Base-by-base conservation (phyloP, 148 eudicot species). In the Rhododendron williamsianum region DNA sequence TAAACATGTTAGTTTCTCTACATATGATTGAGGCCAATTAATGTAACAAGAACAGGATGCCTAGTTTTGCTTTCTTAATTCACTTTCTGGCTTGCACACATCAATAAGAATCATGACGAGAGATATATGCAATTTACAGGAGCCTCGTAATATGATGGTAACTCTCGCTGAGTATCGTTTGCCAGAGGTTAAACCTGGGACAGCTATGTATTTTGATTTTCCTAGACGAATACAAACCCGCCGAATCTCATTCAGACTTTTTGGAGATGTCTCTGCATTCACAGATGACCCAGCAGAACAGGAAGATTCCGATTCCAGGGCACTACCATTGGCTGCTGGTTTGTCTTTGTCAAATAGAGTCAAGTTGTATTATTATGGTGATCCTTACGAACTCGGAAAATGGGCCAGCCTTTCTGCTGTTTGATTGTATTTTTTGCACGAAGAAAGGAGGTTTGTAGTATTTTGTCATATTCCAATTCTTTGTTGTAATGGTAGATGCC, bases 371-470 rank as follows among this genome's bases (percentile, higher is more conserved):
- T 91, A 97, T 85, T 95, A 95, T 81, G 99, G 93, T 45, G 97
- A 97, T 83, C 98, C 99, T 0, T 95, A 92, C 81, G 99, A 96
- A 84, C 93, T 92, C 3, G 98, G 98, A 16, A 96, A 95, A 90
- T 96, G 99, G 99, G 99, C 96, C 81, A 88, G 88, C 83, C 93
- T 91, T 87, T 91, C 92, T 6, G 92, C 93, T 36, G 82, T 93
- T 56, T 93, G 84, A 92, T 86, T 21, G 84, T 82, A 30, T 86
- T 85, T 82, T 84, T 81, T 83, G 84, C 90, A 30, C 6, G 36
- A 63, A 65, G 58, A 56, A 81, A 33, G 38, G 46, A 30, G 36
- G 77, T 69, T 35, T 36, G 86, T 52, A 78, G 19, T 51, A 71
- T 80, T 48, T 56, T 23, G 71, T 87, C 67, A 33, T 69, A 79